Evolutionary conservation across 2,329 filamentous ascomycete genomes (phyloP), one percentile per base, ranked within the genome.

Genomic region (Chaetomiaceae sp.): DNA sequence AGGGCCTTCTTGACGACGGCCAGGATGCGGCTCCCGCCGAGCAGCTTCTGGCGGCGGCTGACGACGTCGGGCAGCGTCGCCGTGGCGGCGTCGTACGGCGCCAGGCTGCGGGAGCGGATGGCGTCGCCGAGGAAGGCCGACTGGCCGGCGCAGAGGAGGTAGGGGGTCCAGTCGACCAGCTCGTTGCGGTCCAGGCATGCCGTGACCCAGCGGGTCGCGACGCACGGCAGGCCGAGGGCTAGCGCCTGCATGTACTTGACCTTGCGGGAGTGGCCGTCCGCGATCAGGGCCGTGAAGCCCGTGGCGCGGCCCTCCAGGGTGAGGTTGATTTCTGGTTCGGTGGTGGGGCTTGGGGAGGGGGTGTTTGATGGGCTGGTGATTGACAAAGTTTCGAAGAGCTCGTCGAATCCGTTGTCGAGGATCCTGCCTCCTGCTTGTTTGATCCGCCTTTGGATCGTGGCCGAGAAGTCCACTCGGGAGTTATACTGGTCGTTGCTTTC

Each of bases 181-280:
- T 70, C 64, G 5, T 75, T 73, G 27, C 80, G 79, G 1, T 74
- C 67, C 3, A 92, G 67, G 55, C 88, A 96, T 44, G 86, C 79
- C 21, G 80, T 76, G 42, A 95, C 73, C 92, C 93, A 99, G 48
- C 85, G 83, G 5, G 83, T 79, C 5, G 89, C 86, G 2, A 99
- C 74, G 62, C 91, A 96, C 0, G 93, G 93, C 0, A 99, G 70
- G 1, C 89, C 89, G 0, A 99, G 78, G 0, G 93, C 91, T 2
- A 99, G 78, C 0, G 93, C 93, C 69, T 97, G 91, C 76, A 97
- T 87, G 66, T 93, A 96, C 65, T 97, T 99, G 44, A 84, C 81
- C 56, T 89, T 90, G 41, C 92, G 83, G 6, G 87, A 93, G 65
- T 96, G 87, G 4, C 82, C 80, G 62, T 97, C 89, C 0, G 91